A percentile compares a stretch with the other conserved stretches of the same genome.
phyloP scores from a whole-genome alignment of 208 protist species.

The Trypanosoma lewisi region DNA sequence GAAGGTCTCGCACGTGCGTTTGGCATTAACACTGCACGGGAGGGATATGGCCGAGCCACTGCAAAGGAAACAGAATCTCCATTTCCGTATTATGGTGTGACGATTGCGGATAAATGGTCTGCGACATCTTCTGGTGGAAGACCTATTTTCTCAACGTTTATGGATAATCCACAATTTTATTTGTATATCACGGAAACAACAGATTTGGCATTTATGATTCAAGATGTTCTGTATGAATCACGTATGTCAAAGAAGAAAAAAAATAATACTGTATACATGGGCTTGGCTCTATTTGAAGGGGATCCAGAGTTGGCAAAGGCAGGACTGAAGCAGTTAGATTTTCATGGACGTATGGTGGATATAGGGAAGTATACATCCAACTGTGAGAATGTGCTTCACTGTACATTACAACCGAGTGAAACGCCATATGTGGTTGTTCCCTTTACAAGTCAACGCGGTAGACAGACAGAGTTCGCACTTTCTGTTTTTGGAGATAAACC shows the following conservation, averaged over 20 bases:
- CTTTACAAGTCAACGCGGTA: conserved; percentile 84
- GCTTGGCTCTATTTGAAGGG: conserved; percentile 84
- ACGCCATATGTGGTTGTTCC: conserved; percentile 88
- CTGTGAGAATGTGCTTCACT: conserved; percentile 90
- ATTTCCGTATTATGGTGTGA: conserved; percentile 90
- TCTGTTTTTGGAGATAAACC: conserved; percentile 75
- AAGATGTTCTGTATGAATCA: conserved; percentile 85
- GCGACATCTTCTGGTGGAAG: conserved; percentile 72
- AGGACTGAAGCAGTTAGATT: conserved; percentile 89
- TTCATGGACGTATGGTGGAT: conserved; percentile 87
- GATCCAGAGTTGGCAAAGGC: conserved; percentile 60
- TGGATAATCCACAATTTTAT: conserved; percentile 92
- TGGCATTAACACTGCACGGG: conserved; percentile 75
- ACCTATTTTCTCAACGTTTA: conserved; percentile 88
- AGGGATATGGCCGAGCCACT: conserved; percentile 79
- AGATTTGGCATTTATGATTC: conserved; percentile 86
- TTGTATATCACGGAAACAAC: conserved; percentile 64
- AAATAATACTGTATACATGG: conserved; percentile 92
- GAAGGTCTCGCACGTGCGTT: conserved; percentile 88
- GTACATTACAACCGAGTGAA: conserved; percentile 60
- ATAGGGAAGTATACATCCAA: conserved; percentile 89
- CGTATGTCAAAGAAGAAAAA: conserved; percentile 82
- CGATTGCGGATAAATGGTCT: conserved; percentile 77
- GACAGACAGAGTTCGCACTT: conserved; percentile 81
- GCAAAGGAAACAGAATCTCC: conserved; percentile 68